phyloP scores from a whole-genome alignment of 2,329 filamentous ascomycete species.

The Amylocarpus encephaloides region DNA sequence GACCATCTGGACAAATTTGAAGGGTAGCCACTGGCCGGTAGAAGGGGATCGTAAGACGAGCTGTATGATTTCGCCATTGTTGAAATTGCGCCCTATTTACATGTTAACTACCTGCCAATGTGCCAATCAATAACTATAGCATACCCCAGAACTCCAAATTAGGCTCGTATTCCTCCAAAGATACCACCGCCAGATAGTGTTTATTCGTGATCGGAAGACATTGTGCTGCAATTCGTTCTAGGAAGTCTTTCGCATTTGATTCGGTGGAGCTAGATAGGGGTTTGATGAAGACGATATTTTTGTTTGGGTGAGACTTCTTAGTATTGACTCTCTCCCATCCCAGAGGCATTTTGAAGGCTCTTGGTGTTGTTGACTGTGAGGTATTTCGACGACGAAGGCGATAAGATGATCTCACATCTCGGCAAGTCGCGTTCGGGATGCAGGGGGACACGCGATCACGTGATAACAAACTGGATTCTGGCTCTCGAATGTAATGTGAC shows the following conservation, averaged over 20 bases:
- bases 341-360: slow-evolving; percentile 54
- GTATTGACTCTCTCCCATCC: slow-evolving; percentile 76
- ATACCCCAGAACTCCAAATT: slow-evolving; percentile 66
- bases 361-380: not conserved
- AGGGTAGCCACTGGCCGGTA: slow-evolving; percentile 67
- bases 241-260: slow-evolving; percentile 58
- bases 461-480: no score
- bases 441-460: no score
- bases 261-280: slow-evolving; percentile 61
- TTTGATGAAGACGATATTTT: slow-evolving; percentile 79
- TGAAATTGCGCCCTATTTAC: slow-evolving; percentile 76
- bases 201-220: slow-evolving; percentile 67
- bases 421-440: no score
- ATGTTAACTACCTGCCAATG: not conserved
- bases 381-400: not conserved
- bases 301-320: slow-evolving; percentile 66
- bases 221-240: slow-evolving; percentile 74
- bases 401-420: no score
- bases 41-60: slow-evolving; percentile 66
- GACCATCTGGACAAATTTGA: slow-evolving; percentile 83
- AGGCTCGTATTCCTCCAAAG: slow-evolving; percentile 74
- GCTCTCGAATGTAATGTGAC: no score
- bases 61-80: slow-evolving; percentile 80
- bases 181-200: slow-evolving; percentile 57
- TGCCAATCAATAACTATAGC: no score